phyloP scores from a whole-genome alignment of 805 yeast genomes.

The Isabelozyma heimii region DNA sequence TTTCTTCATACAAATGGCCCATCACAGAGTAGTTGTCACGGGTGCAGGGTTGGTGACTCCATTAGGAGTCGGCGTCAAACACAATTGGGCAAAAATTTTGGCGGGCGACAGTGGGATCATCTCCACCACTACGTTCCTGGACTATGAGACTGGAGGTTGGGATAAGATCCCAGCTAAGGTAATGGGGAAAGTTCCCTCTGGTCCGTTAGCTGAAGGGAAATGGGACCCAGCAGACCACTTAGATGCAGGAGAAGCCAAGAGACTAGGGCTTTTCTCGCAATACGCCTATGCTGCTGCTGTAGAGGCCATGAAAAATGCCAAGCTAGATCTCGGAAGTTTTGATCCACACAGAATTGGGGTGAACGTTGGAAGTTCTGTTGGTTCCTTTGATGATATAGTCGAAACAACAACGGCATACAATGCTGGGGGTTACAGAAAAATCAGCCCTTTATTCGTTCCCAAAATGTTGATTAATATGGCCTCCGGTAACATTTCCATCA shows the following conservation, averaged over 20 bases:
- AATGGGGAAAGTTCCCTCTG: conserved; percentile 70
- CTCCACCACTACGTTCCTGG: conserved; percentile 44
- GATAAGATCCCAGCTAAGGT: conserved; percentile 64
- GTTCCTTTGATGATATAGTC: conserved; percentile 73
- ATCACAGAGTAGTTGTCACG: conserved; percentile 81
- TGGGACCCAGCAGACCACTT: conserved; percentile 57
- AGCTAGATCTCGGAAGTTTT: conserved; percentile 25
- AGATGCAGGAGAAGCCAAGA: conserved; percentile 47
- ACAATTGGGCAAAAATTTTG: conserved; percentile 54
- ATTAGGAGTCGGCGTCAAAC: conserved; percentile 64
- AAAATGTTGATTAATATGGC: conserved; percentile 88
- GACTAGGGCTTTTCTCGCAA: conserved; percentile 72
- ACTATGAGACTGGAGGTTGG: conserved; percentile 45
- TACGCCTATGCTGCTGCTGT: conserved; percentile 73
- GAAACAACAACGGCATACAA: conserved; percentile 56
- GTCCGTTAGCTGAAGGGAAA: conserved; percentile 38
- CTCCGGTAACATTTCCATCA: conserved; percentile 83
- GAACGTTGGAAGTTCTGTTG: conserved; percentile 92
- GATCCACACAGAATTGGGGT: conserved; percentile 58
- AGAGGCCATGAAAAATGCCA: conserved; percentile 75
- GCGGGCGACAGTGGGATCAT: conserved; percentile 56
- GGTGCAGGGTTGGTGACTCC: conserved; percentile 90
- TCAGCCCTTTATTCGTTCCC: conserved; percentile 87
- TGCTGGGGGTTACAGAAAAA: conserved; percentile 57
- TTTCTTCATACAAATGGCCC: conserved; percentile 3